These are phyloP conservation scores for Hydnomerulius pinastri DNA, from an alignment of 768 basidiomycete species.

Conservation along the genomic window DNA sequence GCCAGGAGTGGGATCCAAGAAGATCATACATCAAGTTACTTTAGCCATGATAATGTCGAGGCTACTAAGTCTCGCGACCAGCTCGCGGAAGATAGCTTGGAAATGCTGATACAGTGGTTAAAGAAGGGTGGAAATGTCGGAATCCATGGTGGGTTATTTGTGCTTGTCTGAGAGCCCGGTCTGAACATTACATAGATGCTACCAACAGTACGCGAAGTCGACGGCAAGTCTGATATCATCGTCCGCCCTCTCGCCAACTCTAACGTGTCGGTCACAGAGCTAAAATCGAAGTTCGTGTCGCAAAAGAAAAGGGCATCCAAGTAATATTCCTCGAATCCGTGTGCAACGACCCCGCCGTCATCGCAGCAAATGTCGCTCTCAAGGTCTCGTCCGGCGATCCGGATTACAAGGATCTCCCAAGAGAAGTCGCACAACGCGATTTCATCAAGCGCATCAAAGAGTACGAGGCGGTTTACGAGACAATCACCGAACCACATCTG, in stretches of 20 bases:
- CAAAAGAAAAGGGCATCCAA: conserved; percentile 82
- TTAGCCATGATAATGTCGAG: conserved; percentile 81
- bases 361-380: conserved; percentile 93
- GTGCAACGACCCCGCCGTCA: conserved; percentile 91
- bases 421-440: conserved; percentile 83
- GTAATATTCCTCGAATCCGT: conserved; percentile 94
- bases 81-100: conserved; percentile 88
- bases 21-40: conserved; percentile 89
- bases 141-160: conserved; percentile 74
- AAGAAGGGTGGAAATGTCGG: conserved; percentile 96
- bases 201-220: conserved; percentile 87
- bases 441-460: conserved; percentile 88
- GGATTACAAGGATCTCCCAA: conserved; percentile 90
- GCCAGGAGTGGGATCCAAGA: conserved; percentile 79
- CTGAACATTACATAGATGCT: conserved; percentile 63
- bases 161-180: neutral
- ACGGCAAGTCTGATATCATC: conserved; percentile 47
- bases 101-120: conserved; percentile 94
- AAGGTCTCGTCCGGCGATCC: conserved; percentile 98
- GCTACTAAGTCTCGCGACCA: conserved; percentile 77
- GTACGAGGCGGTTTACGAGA: conserved; percentile 96
- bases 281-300: conserved; percentile 81
- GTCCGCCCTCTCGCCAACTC: neutral
- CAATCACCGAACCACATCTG: conserved; percentile 87
- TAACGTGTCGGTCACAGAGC: conserved; percentile 47